A percentile compares a stretch with the other conserved stretches of the same genome.
These are phyloP conservation scores for Leishmania tropica DNA, from an alignment of 208 protist genomes.

Conservation along the genomic window DNA sequence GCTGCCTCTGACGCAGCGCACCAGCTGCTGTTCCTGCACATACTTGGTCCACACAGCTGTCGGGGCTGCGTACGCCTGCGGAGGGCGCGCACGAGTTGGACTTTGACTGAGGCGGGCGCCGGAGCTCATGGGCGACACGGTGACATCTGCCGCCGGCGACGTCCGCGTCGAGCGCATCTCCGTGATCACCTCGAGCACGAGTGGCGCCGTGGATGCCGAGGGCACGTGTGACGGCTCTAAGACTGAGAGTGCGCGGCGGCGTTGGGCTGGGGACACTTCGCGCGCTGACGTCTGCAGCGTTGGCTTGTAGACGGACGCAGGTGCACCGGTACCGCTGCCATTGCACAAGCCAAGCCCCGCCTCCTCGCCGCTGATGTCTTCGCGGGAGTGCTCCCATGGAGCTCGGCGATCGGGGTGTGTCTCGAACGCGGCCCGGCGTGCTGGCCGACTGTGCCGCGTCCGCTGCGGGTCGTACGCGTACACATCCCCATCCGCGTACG, in stretches of 20 bases:
- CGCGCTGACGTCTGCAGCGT: conserved; percentile 8
- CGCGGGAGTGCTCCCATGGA: background rate
- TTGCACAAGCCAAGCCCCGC: background rate
- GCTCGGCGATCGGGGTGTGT: no score
- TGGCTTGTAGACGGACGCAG: background rate
- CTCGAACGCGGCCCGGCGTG: background rate
- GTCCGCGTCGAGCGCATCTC: background rate
- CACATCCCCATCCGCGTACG: conserved; percentile 24
- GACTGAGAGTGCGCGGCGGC: background rate
- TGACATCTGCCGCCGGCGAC: conserved; percentile 12
- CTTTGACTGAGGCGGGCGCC: background rate
- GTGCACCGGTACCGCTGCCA: background rate
- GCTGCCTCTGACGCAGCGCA: background rate
- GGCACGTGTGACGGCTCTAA: background rate
- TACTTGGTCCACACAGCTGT: conserved; percentile 16
- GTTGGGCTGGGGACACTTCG: conserved; percentile 2
- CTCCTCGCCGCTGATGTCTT: background rate
- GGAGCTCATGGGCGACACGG: conserved; percentile 25
- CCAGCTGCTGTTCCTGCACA: conserved; percentile 8
- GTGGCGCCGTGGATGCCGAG: background rate
- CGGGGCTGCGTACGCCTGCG: conserved; percentile 1
- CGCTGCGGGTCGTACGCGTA: conserved; percentile 21
- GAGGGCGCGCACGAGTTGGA: background rate
- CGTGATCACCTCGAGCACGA: conserved; percentile 20
- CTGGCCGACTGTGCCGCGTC: conserved; percentile 4